These are phyloP conservation scores for Kodamaea derodonti DNA, from an alignment of 1,139 yeast genomes.

Conservation along the genomic window DNA sequence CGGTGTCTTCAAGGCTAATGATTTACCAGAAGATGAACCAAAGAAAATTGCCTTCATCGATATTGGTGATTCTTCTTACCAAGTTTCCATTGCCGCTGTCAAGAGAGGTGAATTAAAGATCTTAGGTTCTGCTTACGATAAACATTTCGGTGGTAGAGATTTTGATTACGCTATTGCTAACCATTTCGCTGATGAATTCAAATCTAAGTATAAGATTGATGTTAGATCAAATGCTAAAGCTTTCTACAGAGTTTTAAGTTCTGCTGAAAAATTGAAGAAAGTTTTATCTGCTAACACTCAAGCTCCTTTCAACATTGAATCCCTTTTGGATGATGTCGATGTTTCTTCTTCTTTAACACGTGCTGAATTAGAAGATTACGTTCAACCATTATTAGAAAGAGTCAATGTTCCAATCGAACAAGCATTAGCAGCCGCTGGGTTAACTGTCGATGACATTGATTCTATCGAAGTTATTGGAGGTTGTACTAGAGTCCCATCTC, in stretches of 20 bases:
- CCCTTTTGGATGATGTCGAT: slow-evolving; percentile 96
- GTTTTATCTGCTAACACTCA: slow-evolving; percentile 91
- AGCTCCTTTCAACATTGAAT: slow-evolving; percentile 94
- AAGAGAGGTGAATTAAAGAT: slow-evolving; percentile 96
- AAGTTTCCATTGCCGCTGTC: slow-evolving; percentile 85
- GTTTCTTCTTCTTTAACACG: slow-evolving; percentile 87
- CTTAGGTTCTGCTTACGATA: slow-evolving; percentile 87
- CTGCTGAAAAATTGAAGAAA: slow-evolving; percentile 92
- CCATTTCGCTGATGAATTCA: slow-evolving; percentile 91
- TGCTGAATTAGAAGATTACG: slow-evolving; percentile 88
- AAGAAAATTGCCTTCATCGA: slow-evolving; percentile 90
- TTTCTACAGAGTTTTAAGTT: slow-evolving; percentile 83
- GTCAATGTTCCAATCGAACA: slow-evolving; percentile 72
- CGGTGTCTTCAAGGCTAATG: slow-evolving; percentile 96
- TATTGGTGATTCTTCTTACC: slow-evolving; percentile 95
- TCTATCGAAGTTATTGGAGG: slow-evolving; percentile 97
- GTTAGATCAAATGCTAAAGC: slow-evolving; percentile 91
- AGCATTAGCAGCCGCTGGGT: slow-evolving; percentile 78
- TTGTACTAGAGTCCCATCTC: slow-evolving; percentile 93
- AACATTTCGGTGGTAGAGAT: slow-evolving; percentile 98
- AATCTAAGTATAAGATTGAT: slow-evolving; percentile 88
- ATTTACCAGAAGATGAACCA: slow-evolving; percentile 89
- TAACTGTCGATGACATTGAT: slow-evolving; percentile 72
- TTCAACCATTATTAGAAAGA: slow-evolving; percentile 75
- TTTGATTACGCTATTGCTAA: slow-evolving; percentile 91